Percentiles rank a stretch among this genome's conserved stretches.
phyloP scores from a whole-genome alignment of 2,329 filamentous ascomycete species.

The Paraphaeosphaeria minitans region DNA sequence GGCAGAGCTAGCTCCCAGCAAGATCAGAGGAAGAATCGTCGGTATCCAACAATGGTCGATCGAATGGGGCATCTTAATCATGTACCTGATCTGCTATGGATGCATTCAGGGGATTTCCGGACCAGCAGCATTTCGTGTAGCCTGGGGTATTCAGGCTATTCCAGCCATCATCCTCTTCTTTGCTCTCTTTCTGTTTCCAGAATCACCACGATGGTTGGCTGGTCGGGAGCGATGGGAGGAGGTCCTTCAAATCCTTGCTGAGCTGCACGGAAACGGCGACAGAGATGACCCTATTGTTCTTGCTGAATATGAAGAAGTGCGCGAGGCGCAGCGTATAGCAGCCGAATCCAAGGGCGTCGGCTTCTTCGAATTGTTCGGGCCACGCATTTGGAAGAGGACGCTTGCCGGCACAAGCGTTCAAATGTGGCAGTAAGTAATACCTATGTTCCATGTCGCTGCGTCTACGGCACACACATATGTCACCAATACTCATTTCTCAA shows the following conservation, averaged over 20 bases:
- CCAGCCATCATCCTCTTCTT: slow-evolving; percentile 52
- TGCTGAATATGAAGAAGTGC: slow-evolving; percentile 57
- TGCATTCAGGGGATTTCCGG: slow-evolving; percentile 26
- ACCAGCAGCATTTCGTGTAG: slow-evolving; percentile 47
- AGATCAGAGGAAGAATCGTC: slow-evolving; percentile 50
- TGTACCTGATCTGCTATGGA: slow-evolving; percentile 56
- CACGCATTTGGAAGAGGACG: slow-evolving; percentile 64
- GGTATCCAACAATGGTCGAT: slow-evolving; percentile 54
- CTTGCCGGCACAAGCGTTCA: slow-evolving; percentile 62
- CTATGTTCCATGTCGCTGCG: neutral
- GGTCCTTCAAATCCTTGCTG: slow-evolving; percentile 51
- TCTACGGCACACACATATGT: too few relatives aligned
- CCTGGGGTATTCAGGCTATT: slow-evolving; percentile 55
- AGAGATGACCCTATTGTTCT: slow-evolving; percentile 54
- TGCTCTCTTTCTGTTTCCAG: slow-evolving; percentile 54
- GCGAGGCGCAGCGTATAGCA: slow-evolving; percentile 49
- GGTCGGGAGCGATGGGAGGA: slow-evolving; percentile 54
- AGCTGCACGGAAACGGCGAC: slow-evolving; percentile 53
- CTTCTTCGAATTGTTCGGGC: slow-evolving; percentile 53
- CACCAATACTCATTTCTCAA: too few relatives aligned
- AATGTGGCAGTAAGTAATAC: slow-evolving; percentile 57
- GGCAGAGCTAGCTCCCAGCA: slow-evolving; percentile 51
- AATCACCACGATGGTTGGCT: slow-evolving; percentile 56
- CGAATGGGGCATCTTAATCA: slow-evolving; percentile 31
- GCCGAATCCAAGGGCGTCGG: slow-evolving; percentile 26